Base-by-base conservation (phyloP, 2,329 filamentous ascomycete species). In the Amauroascus verrucosus region DNA sequence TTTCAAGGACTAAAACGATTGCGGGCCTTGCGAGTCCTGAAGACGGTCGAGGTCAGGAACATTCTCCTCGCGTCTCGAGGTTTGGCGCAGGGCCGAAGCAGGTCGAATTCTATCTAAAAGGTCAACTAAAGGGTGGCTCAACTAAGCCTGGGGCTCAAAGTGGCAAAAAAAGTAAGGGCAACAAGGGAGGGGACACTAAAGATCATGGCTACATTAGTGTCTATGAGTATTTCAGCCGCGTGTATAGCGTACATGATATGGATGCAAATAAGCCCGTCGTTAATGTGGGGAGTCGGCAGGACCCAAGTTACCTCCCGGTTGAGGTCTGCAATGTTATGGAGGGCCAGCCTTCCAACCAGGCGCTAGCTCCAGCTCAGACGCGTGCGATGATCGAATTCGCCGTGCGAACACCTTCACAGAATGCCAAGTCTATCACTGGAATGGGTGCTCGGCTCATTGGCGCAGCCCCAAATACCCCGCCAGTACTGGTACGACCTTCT, bases 381-480 rank as follows among this genome's bases (percentile, higher is more conserved):
- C 73, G 77, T 0, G 62, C 70, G 0, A 90, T 93, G 86, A 81
- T 91, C 44, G 70, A 70, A 0, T 87, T 88, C 63, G 84, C 88
- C 1, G 86, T 84, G 53, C 78, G 84, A 3, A 70, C 70, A 0
- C 86, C 87, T 0, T 75, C 75, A 1, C 70, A 76, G 5, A 94
- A 91, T 58, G 85, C 83, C 0, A 63, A 74, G 1, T 85, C 83
- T 0, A 84, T 93, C 60, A 74, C 77, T 1, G 75, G 65, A 0
- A 74, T 76, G 7, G 84, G 80, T n/a, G 58, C 61, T 1, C 54
- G 70, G 16, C 70, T 80, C 4, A 72, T 91, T 20, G 77, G 78
- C 1, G 72, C 88, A 1, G 76, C 80, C 41, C 65, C 63, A 9
- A 30, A 40, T 0, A 61, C 22, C 56, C 1, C 74, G 73, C 57